Conservation (phyloP, 306 rosid genomes). For the Carpinus viminea region DNA sequence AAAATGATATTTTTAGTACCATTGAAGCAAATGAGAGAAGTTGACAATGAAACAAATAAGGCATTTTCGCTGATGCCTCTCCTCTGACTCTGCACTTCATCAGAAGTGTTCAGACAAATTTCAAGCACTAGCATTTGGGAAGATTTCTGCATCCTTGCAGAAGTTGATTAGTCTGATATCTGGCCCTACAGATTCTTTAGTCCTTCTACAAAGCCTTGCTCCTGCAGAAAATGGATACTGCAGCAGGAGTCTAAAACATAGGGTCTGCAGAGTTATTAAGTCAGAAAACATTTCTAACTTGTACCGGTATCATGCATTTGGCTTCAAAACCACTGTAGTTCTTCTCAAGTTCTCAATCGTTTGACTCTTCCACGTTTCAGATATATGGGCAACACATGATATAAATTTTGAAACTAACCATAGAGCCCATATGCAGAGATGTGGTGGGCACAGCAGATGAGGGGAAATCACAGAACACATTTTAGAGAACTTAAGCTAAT, state of each 20-base stretch:
- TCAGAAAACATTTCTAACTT: not conserved
- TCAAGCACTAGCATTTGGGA: not conserved
- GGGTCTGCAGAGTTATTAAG: not conserved
- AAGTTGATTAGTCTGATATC: constrained; percentile 4
- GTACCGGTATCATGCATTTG: not conserved
- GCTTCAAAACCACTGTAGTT: not conserved
- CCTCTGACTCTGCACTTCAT: not conserved
- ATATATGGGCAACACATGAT: not conserved
- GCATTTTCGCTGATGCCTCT: not conserved
- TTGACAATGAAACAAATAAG: not conserved
- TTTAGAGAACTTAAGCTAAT: no score
- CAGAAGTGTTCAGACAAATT: not conserved
- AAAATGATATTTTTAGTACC: not conserved
- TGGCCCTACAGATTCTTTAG: not conserved
- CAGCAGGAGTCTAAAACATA: not conserved
- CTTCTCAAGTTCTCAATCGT: not conserved
- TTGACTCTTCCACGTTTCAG: not conserved
- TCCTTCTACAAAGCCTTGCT: not conserved
- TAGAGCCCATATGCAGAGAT: not conserved
- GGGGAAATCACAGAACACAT: not conserved
- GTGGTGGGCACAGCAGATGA: not conserved
- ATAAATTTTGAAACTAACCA: not conserved
- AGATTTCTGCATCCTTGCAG: not conserved
- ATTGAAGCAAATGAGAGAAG: not conserved
- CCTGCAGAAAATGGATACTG: not conserved